Conservation (phyloP, 2,329 filamentous ascomycete species). For the Phaeosphaeria sp. region DNA sequence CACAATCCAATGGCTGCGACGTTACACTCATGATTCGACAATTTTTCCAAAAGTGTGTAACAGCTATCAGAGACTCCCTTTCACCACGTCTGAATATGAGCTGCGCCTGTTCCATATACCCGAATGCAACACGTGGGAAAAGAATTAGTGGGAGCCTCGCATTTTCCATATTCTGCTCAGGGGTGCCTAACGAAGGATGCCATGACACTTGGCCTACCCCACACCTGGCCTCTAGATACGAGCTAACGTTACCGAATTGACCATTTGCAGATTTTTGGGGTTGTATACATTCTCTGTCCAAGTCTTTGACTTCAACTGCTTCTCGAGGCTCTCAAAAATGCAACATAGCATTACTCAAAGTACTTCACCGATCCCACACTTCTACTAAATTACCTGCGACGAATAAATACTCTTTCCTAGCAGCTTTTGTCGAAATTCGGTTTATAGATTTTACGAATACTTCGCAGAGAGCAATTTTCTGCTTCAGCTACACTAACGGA, state of each 20-base stretch:
- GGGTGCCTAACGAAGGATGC: too few relatives aligned
- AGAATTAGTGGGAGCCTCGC: too few relatives aligned
- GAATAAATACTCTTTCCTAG: not conserved
- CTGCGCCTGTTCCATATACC: not conserved
- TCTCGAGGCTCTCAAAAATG: too few relatives aligned
- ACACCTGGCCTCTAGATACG: too few relatives aligned
- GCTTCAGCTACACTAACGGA: not conserved
- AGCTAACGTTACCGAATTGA: too few relatives aligned
- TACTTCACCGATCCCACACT: not conserved
- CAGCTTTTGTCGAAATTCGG: not conserved
- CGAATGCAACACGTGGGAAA: not conserved
- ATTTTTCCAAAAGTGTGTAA: not conserved
- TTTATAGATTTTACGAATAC: not conserved
- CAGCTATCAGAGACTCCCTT: not conserved
- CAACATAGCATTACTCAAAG: not conserved
- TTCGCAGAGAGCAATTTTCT: not conserved
- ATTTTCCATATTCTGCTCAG: too few relatives aligned
- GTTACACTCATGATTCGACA: not conserved
- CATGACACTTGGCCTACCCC: too few relatives aligned
- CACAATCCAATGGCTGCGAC: not conserved
- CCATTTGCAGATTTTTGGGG: too few relatives aligned
- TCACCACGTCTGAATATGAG: not conserved
- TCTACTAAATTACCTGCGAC: too few relatives aligned
- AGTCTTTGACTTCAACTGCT: too few relatives aligned
- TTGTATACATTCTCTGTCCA: too few relatives aligned